Evolutionary conservation across 2,329 filamentous ascomycete genomes (phyloP).

Genomic region (Coniella vitis): DNA sequence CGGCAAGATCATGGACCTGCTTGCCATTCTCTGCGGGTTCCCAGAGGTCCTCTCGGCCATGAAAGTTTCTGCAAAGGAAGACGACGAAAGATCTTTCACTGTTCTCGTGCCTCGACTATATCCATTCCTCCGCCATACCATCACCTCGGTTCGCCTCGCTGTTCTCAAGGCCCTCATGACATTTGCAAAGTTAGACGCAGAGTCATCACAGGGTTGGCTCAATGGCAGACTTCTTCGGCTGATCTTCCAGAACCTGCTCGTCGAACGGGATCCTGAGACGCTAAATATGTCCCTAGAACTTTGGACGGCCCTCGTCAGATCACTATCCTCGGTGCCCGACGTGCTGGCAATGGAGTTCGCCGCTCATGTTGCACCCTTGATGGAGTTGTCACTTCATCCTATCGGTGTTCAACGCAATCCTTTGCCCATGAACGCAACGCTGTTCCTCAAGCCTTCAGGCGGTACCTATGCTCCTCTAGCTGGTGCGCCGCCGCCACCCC

Average conservation of each 20-base stretch:
- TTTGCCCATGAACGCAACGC: constrained; percentile 79
- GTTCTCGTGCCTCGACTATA: constrained; percentile 89
- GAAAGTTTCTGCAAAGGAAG: constrained; percentile 78
- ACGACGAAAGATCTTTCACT: constrained; percentile 84
- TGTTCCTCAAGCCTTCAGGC: constrained; percentile 93
- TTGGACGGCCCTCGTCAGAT: constrained; percentile 72
- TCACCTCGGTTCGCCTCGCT: constrained; percentile 88
- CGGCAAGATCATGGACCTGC: constrained; percentile 94
- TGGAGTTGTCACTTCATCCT: constrained; percentile 80
- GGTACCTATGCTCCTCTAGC: constrained; percentile 61
- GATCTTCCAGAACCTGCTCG: constrained; percentile 89
- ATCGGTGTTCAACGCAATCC: constrained; percentile 88
- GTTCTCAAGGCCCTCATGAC: constrained; percentile 89
- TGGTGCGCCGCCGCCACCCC: constrained; percentile 34
- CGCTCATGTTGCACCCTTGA: constrained; percentile 69
- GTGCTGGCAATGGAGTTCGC: constrained; percentile 67
- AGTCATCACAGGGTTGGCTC: constrained; percentile 82
- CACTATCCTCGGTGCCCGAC: constrained; percentile 56
- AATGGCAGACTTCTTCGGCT: constrained; percentile 82
- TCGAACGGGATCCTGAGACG: constrained; percentile 82
- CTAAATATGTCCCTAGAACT: constrained; percentile 78
- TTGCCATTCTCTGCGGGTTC: constrained; percentile 93
- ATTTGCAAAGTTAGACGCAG: constrained; percentile 79
- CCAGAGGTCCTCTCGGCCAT: constrained; percentile 88
- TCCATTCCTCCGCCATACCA: constrained; percentile 93